phyloP scores from a whole-genome alignment of 305 asterid genomes.

The Ilex paraguariensis region DNA sequence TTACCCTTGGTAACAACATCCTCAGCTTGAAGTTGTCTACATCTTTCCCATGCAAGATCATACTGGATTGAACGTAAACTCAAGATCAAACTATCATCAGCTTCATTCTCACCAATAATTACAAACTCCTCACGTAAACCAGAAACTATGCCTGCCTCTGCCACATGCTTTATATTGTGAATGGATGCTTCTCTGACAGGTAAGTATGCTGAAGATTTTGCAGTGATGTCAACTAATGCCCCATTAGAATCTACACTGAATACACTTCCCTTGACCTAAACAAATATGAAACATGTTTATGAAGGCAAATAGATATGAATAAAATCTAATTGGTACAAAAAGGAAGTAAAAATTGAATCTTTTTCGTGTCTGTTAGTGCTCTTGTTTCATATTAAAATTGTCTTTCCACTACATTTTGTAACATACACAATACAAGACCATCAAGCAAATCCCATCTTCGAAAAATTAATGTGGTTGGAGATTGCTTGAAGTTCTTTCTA shows the following conservation, averaged over 20 bases:
- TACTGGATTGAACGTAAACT: conserved; percentile 68
- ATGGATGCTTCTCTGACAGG: conserved; percentile 84
- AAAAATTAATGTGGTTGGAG: no score
- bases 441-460: no score
- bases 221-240: conserved; percentile 85
- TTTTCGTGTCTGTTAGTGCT: not conserved
- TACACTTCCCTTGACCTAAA: conserved; percentile 79
- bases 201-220: conserved; percentile 89
- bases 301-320: not conserved
- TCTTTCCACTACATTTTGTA: no score
- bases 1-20: conserved; percentile 86
- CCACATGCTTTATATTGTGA: conserved; percentile 58
- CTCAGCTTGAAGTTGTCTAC: conserved; percentile 93
- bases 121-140: conserved; percentile 82
- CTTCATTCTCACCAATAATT: conserved; percentile 64
- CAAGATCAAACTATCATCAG: conserved; percentile 72
- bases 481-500: no score
- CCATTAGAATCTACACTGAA: conserved; percentile 64
- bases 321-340: not conserved
- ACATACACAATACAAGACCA: no score
- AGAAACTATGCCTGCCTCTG: conserved; percentile 82
- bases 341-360: not conserved
- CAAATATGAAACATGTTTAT: conserved; percentile 8
- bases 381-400: no score
- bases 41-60: conserved; percentile 94